phyloP scores from a whole-genome alignment of 2,329 filamentous ascomycete genomes.

The Claviceps citrina region DNA sequence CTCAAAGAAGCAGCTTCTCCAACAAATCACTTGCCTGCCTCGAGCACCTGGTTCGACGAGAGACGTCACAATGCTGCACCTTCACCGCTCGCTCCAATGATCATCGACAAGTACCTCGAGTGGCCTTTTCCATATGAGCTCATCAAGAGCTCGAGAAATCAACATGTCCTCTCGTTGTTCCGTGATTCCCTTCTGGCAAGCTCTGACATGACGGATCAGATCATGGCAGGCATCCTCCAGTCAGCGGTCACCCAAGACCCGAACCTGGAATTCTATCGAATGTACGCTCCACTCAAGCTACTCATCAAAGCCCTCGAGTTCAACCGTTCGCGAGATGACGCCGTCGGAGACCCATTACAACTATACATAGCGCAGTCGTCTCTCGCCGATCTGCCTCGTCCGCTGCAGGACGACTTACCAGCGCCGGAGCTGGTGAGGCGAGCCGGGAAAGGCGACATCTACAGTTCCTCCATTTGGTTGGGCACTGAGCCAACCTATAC shows the following conservation, averaged over 20 bases:
- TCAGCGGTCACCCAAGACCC: conserved; percentile 11
- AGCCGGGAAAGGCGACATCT: conserved; percentile 68
- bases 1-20: conserved; percentile 28
- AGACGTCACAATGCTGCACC: neutral
- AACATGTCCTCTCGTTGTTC: conserved; percentile 13
- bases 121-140: conserved; percentile 25
- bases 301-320: conserved; percentile 43
- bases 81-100: conserved; percentile 5
- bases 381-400: conserved; percentile 49
- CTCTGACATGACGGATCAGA: conserved; percentile 14
- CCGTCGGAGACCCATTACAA: conserved; percentile 17
- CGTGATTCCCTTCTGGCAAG: conserved; percentile 14
- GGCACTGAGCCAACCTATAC: conserved; percentile 78
- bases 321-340: conserved; percentile 19
- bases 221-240: conserved; percentile 18
- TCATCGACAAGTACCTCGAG: conserved; percentile 18
- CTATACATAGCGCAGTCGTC: conserved; percentile 80
- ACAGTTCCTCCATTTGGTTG: conserved; percentile 76
- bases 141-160: conserved; percentile 13
- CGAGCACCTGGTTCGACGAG: conserved; percentile 41
- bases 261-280: conserved; percentile 32
- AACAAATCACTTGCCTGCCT: conserved; percentile 30
- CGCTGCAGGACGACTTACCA: conserved; percentile 50
- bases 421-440: conserved; percentile 46
- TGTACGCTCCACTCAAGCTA: conserved; percentile 47